These are phyloP conservation scores for Cytospora piceae DNA, from an alignment of 2,329 filamentous ascomycete genomes.

Conservation along the genomic window DNA sequence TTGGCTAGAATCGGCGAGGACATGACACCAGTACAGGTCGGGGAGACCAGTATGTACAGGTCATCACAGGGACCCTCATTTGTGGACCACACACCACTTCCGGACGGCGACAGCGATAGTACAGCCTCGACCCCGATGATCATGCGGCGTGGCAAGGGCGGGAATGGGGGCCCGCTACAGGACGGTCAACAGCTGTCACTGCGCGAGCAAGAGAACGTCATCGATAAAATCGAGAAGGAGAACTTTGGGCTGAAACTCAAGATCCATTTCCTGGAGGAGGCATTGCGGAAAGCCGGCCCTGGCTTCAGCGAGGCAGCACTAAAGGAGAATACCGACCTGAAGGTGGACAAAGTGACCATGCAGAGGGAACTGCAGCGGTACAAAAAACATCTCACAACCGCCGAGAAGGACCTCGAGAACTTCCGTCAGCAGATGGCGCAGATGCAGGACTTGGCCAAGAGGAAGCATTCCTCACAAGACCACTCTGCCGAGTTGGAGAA, in stretches of 20 bases:
- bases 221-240: constrained; percentile 96
- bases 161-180: constrained; percentile 58
- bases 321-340: constrained; percentile 94
- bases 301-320: constrained; percentile 88
- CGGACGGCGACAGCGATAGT: constrained; percentile 78
- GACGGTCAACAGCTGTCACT: constrained; percentile 90
- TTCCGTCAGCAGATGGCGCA: constrained; percentile 83
- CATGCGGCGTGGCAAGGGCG: constrained; percentile 65
- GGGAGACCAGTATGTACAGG: constrained; percentile 73
- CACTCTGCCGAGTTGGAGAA: constrained; percentile 64
- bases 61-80: constrained; percentile 67
- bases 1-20: constrained; percentile 69
- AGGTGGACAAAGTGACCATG: constrained; percentile 89
- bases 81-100: constrained; percentile 73
- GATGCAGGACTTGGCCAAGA: constrained; percentile 79
- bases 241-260: constrained; percentile 97
- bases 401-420: constrained; percentile 83
- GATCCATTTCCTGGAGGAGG: constrained; percentile 94
- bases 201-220: constrained; percentile 91
- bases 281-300: constrained; percentile 81
- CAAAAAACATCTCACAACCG: constrained; percentile 79
- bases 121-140: constrained; percentile 81
- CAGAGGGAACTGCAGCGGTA: constrained; percentile 84
- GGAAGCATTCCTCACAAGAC: constrained; percentile 72
- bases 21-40: constrained; percentile 73